These are phyloP conservation scores for Parmelia sp. DNA, from an alignment of 495 filamentous ascomycete species.

Conservation along the genomic window DNA sequence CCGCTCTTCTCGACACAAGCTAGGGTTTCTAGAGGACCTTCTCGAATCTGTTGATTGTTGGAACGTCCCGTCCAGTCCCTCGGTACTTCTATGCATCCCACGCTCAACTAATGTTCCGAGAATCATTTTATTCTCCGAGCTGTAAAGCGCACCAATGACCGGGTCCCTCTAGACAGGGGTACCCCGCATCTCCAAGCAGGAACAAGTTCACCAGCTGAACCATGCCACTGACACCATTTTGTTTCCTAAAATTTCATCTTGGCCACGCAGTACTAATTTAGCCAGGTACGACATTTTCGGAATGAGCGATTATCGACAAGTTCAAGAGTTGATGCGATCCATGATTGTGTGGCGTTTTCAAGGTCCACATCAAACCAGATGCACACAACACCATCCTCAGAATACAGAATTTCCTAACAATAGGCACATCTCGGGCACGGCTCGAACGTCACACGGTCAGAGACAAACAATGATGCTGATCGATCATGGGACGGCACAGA, in stretches of 20 bases:
- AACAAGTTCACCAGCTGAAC: neutral
- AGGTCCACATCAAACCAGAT: neutral
- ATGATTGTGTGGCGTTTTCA: too few relatives aligned
- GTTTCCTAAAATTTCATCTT: too few relatives aligned
- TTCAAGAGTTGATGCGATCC: neutral
- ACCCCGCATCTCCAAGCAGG: neutral
- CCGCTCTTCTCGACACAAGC: neutral
- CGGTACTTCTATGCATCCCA: neutral
- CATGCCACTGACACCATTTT: too few relatives aligned
- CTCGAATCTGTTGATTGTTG: neutral
- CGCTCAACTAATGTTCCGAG: neutral
- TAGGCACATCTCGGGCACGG: neutral
- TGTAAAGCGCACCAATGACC: neutral
- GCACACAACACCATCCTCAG: neutral
- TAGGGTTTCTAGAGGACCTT: too few relatives aligned
- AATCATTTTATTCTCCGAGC: neutral
- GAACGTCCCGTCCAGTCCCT: neutral
- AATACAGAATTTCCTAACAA: neutral
- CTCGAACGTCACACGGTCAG: neutral
- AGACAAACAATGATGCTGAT: neutral
- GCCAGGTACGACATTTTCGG: neutral
- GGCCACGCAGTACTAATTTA: neutral
- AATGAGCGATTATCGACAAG: neutral
- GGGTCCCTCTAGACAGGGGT: neutral
- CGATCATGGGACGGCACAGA: neutral